Conservation (phyloP, 2,329 filamentous ascomycete species). For the Aspergillus ochraceoroseus region DNA sequence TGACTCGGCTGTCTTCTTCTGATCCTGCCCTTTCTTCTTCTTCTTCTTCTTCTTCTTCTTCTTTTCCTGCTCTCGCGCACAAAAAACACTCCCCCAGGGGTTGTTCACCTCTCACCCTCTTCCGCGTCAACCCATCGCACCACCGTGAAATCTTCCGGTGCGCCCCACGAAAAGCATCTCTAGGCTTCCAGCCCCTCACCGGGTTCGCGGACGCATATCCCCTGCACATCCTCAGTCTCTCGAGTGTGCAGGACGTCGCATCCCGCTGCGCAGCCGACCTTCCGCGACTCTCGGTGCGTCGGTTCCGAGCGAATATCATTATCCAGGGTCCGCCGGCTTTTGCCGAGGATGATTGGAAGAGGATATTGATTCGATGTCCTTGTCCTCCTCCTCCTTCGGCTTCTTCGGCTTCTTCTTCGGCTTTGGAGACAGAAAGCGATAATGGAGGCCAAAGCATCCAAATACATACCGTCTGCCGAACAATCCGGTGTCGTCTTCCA, state of each 20-base stretch:
- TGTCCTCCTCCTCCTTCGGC: not conserved
- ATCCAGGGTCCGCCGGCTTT: constrained; percentile 51
- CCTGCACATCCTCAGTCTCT: constrained; percentile 52
- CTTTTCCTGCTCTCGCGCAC: constrained; percentile 25
- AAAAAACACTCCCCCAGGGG: too few relatives aligned
- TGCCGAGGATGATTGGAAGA: constrained; percentile 55
- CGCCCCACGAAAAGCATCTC: constrained; percentile 48
- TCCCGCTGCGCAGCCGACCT: constrained; percentile 37
- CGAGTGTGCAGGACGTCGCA: constrained; percentile 51
- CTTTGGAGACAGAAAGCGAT: not conserved
- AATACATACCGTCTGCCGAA: constrained; percentile 52
- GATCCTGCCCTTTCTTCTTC: too few relatives aligned
- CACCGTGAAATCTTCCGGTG: constrained; percentile 51
- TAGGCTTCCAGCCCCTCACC: constrained; percentile 52
- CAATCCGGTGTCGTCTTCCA: constrained; percentile 54
- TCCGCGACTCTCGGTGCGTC: constrained; percentile 47
- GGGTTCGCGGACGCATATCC: constrained; percentile 58
- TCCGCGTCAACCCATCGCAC: constrained; percentile 47
- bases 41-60: constrained; percentile 12
- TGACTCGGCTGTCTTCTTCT: too few relatives aligned
- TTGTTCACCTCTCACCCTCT: constrained; percentile 52
- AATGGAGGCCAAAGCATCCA: constrained; percentile 21
- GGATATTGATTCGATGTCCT: constrained; percentile 34
- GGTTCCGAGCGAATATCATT: constrained; percentile 57
- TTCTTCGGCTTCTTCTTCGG: constrained; percentile 12